phyloP scores from a whole-genome alignment of 306 rosid genomes.

The Adenanthera pavonina region DNA sequence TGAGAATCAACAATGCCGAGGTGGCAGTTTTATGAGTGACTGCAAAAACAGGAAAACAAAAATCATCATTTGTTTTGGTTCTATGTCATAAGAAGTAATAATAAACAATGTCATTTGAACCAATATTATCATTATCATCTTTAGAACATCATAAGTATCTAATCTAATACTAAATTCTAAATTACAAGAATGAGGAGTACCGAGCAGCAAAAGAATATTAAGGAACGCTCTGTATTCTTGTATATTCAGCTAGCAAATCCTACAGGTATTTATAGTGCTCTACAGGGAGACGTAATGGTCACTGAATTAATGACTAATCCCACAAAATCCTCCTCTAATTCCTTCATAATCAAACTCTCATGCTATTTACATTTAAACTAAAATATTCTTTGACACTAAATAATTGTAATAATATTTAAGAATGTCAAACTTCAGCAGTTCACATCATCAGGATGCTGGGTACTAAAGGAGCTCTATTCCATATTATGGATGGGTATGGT shows the following conservation, averaged over 20 bases:
- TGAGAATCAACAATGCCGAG: constrained; percentile 32
- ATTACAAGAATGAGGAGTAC: neutral
- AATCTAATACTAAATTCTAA: neutral
- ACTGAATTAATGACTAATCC: neutral
- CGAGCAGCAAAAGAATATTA: neutral
- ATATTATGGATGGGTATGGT: constrained; percentile 11
- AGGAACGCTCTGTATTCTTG: neutral
- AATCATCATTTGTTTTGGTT: constrained; percentile 8
- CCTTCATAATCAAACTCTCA: neutral
- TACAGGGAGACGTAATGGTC: neutral
- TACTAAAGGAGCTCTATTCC: constrained; percentile 21
- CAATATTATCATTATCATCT: neutral
- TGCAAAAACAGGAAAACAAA: constrained; percentile 2
- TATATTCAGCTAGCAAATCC: neutral
- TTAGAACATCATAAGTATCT: neutral
- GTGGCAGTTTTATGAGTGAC: constrained; percentile 27
- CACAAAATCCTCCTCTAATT: neutral
- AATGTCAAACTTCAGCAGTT: constrained; percentile 19
- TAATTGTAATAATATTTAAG: constrained; percentile 4
- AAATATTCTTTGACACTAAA: neutral
- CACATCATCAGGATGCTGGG: constrained; percentile 4
- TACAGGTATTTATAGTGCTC: neutral
- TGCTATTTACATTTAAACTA: neutral
- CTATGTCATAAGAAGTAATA: neutral
- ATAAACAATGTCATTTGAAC: neutral